Conservation (phyloP, 805 yeast genomes). For the Yarrowia bubula region DNA sequence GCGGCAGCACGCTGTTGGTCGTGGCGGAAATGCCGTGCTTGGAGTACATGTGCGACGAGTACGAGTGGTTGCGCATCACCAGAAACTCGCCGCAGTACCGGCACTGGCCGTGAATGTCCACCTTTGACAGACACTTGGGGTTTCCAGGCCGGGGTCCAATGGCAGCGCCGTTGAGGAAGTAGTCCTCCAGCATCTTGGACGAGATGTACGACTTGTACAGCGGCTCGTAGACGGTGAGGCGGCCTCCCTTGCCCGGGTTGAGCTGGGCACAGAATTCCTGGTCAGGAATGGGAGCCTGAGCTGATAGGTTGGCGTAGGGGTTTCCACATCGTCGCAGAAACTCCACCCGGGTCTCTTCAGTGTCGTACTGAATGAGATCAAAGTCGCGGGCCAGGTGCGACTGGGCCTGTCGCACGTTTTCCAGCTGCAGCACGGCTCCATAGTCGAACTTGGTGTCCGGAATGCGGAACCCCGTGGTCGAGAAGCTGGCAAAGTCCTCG, state of each 20-base stretch:
- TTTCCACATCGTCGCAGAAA: conserved; percentile 9
- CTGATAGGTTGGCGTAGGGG: conserved; percentile 11
- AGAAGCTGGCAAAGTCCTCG: neutral
- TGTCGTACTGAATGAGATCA: conserved; percentile 1
- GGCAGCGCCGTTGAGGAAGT: neutral
- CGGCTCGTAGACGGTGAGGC: conserved; percentile 11
- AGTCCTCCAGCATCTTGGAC: conserved; percentile 7
- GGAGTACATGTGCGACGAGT: conserved; percentile 25
- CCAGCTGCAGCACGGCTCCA: neutral
- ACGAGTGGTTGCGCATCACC: conserved; percentile 26
- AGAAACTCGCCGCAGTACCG: conserved; percentile 24
- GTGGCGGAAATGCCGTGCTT: conserved; percentile 22
- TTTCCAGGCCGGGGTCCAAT: neutral
- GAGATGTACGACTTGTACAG: conserved; percentile 18
- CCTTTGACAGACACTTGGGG: conserved; percentile 12
- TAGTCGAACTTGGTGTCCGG: neutral
- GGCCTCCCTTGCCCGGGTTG: conserved; percentile 1
- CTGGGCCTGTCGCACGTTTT: neutral
- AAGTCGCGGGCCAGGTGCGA: neutral
- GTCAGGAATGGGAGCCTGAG: neutral
- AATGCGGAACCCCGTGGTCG: neutral
- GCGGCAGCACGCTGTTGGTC: conserved; percentile 18
- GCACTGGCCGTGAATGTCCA: conserved; percentile 12
- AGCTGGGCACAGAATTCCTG: neutral
- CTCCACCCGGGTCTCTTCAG: neutral